Evolutionary conservation across 352 stramenopile species (phyloP).

Genomic region (Globisporangium echinulatum): DNA sequence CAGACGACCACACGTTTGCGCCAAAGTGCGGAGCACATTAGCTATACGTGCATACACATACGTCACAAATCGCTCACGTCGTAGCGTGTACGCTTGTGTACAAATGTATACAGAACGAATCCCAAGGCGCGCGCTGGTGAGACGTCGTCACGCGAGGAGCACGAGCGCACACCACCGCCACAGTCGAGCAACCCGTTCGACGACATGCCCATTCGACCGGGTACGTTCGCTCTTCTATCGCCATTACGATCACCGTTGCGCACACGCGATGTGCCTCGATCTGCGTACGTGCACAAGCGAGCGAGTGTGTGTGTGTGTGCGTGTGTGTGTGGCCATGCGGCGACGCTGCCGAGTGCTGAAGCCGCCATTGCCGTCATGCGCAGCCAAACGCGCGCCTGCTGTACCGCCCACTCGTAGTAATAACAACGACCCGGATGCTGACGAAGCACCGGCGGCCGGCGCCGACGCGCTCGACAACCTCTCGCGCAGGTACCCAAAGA

Average conservation of each 20-base stretch:
- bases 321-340: conserved; percentile 3
- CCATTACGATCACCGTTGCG: background rate
- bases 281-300: background rate
- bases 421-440: conserved; percentile 51
- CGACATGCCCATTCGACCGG: conserved; percentile 38
- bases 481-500: conserved; percentile 57
- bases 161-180: conserved; percentile 20
- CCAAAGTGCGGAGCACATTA: conserved; percentile 43
- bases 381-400: conserved; percentile 1
- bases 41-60: background rate
- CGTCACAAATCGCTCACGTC: background rate
- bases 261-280: background rate
- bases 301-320: background rate
- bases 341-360: conserved; percentile 21
- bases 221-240: conserved; percentile 14
- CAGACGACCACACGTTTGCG: conserved; percentile 69
- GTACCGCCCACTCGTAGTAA: conserved; percentile 19
- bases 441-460: conserved; percentile 16
- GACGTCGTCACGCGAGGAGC: conserved; percentile 42
- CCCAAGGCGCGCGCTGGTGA: conserved; percentile 24
- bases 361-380: conserved; percentile 6
- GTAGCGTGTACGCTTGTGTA: background rate
- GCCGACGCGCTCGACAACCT: conserved; percentile 57
- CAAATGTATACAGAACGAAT: conserved; percentile 29
- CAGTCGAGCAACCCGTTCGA: conserved; percentile 21